Base-by-base conservation (phyloP, 2,329 filamentous ascomycete species). In the Pezicula radicicola region DNA sequence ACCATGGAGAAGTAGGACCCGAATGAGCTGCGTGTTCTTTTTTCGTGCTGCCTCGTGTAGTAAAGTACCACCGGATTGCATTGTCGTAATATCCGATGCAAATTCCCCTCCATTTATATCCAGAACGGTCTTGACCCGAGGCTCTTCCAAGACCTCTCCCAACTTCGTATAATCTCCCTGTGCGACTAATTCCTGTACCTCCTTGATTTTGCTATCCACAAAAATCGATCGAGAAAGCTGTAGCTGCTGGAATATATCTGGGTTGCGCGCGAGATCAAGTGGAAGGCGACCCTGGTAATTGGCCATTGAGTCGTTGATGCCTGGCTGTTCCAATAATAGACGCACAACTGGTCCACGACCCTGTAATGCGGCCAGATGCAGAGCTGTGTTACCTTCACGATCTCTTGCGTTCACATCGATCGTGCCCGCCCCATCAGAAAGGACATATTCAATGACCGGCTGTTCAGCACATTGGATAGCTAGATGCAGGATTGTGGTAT, bases 401-500 rank as follows among this genome's bases (percentile, higher is more conserved):
- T 99, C 94, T 55, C 89, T 85, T 39, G 88, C 86, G 69, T 97
- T 99, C 68, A 97, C 75, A 65, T 97, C 91, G 50, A 95, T 76
- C 48, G 75, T 74, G 40, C 75, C 77, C 13, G 75, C 78, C 28
- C 87, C 83, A 55, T 90, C 81, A 2, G 91, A 92, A 41, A 99
- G 74, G n/a, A 97, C 88, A 64, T 93, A 97, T 68, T 99, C 92
- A 49, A 99, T 88, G 27, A 99, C 91, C 18, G 90, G 86, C 46
- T 88, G 81, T 68, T 97, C 94, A 46, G 94, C 93, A 71, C 93
- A 97, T 71, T 99, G 94, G 42, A 97, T 91, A 25, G 94, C 92
- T 39, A 99, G 78, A 69, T 99, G 93, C 36, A 99, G 78, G 40
- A 97, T 87, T 2, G 90, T 94, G 1, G 92, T 97, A 50, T 95